A percentile compares a stretch with the other conserved stretches of the same genome.
Evolutionary conservation across 2,329 filamentous ascomycete genomes (phyloP).

Genomic region (Lasiodiplodia sp.): DNA sequence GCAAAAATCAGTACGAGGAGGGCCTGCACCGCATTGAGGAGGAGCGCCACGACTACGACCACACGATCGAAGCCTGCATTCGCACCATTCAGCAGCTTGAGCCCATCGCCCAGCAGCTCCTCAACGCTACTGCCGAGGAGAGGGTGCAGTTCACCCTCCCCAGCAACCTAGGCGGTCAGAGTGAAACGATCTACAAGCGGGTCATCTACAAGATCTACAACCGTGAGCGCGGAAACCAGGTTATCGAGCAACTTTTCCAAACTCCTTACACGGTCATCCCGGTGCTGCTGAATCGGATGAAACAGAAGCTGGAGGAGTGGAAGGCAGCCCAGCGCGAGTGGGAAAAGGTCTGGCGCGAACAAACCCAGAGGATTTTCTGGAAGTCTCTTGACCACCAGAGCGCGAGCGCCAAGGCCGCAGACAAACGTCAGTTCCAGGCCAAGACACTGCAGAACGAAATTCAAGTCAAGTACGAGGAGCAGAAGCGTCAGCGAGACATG

Average conservation of each 20-base stretch:
- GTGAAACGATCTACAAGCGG: conserved; percentile 94
- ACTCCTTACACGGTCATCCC: conserved; percentile 88
- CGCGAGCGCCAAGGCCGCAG: conserved; percentile 83
- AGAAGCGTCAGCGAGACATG: conserved; percentile 73
- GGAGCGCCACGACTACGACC: conserved; percentile 97
- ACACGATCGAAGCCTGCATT: conserved; percentile 93
- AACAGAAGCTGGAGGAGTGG: conserved; percentile 98
- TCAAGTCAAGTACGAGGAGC: conserved; percentile 91
- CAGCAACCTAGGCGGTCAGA: conserved; percentile 85
- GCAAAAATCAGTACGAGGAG: conserved; percentile 96
- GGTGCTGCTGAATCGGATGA: conserved; percentile 84
- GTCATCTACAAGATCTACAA: conserved; percentile 98
- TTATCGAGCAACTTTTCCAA: conserved; percentile 85
- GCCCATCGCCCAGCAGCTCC: conserved; percentile 89
- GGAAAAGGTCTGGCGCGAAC: conserved; percentile 98
- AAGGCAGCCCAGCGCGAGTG: conserved; percentile 95
- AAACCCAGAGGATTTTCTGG: conserved; percentile 93
- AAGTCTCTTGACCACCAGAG: conserved; percentile 97
- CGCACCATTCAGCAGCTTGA: conserved; percentile 97
- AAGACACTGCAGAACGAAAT: conserved; percentile 92
- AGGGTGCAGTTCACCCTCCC: conserved; percentile 80
- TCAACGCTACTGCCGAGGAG: conserved; percentile 76
- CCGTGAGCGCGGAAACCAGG: conserved; percentile 79
- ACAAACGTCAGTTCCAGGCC: conserved; percentile 89
- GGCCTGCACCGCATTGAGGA: conserved; percentile 95